A percentile compares a stretch with the other conserved stretches of the same genome.
phyloP scores from a whole-genome alignment of 225 moss, liverwort and hornwort genomes.

The Straminergon stramineum region DNA sequence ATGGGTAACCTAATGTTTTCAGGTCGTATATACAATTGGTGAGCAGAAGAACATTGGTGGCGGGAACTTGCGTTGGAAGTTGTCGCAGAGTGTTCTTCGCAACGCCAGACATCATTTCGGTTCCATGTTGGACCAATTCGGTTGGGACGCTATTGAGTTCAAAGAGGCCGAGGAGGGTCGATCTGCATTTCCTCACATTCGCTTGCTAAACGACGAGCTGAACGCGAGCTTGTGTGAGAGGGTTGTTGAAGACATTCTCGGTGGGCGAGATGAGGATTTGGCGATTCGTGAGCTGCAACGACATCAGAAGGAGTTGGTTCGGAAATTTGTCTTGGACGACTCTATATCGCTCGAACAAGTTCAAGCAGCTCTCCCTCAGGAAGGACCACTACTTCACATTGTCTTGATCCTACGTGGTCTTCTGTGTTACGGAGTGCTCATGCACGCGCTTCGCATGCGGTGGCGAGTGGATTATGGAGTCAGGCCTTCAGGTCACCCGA shows the following conservation, averaged over 20 bases:
- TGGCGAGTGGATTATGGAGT: constrained; percentile 37
- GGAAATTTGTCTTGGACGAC: background rate
- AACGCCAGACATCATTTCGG: background rate
- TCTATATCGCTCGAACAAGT: background rate
- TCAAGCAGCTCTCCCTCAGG: background rate
- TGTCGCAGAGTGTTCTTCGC: constrained; percentile 22
- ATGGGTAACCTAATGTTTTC: background rate
- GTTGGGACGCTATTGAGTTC: background rate
- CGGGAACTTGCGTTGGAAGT: constrained; percentile 4
- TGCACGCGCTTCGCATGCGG: constrained; percentile 11
- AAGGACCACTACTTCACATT: background rate
- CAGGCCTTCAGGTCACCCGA: constrained; percentile 1
- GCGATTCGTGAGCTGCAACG: background rate
- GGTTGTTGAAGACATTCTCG: constrained; percentile 4
- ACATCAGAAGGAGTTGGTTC: background rate
- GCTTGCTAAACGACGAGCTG: background rate
- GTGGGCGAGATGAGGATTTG: constrained; percentile 2
- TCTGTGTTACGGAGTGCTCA: constrained; percentile 13
- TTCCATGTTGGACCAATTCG: background rate
- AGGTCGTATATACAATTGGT: constrained; percentile 26
- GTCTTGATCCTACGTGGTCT: constrained; percentile 22
- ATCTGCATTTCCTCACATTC: constrained; percentile 21
- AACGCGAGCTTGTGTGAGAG: background rate
- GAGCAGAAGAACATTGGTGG: constrained; percentile 24
- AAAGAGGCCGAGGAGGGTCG: background rate